Conservation (phyloP, 768 basidiomycete genomes). For the Lanmaoa rubissima region DNA sequence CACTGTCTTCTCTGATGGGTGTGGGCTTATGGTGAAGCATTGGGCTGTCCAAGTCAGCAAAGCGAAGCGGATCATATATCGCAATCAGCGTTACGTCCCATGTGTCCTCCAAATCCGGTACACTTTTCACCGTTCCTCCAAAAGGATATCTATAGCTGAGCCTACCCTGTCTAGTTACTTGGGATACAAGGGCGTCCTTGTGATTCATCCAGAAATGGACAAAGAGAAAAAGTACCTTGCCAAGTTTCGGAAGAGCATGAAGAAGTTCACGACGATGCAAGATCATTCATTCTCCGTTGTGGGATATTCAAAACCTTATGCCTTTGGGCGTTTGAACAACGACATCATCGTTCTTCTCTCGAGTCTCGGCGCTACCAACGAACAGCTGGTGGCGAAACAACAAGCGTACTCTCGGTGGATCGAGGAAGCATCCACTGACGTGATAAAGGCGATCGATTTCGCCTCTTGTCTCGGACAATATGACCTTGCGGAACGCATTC, state of each 20-base stretch:
- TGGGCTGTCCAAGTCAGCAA: constrained; percentile 53
- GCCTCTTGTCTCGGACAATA: constrained; percentile 50
- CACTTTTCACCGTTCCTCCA: neutral
- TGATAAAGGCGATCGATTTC: constrained; percentile 53
- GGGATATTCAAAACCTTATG: constrained; percentile 58
- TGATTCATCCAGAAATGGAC: constrained; percentile 63
- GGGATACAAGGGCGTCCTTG: constrained; percentile 72
- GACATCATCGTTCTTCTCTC: constrained; percentile 66
- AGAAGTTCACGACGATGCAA: constrained; percentile 57
- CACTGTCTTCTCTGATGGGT: constrained; percentile 66
- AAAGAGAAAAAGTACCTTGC: constrained; percentile 43
- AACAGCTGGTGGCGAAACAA: constrained; percentile 54
- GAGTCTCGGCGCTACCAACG: constrained; percentile 57
- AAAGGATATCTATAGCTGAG: neutral
- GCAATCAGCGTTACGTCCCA: constrained; percentile 56
- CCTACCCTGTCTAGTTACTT: constrained; percentile 43
- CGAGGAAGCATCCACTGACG: constrained; percentile 44
- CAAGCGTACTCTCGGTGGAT: constrained; percentile 61
- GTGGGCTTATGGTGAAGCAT: constrained; percentile 57
- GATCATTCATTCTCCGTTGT: constrained; percentile 68
- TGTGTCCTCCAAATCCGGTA: constrained; percentile 64
- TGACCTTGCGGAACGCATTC: constrained; percentile 47
- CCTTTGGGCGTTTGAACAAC: constrained; percentile 67
- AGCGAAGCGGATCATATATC: constrained; percentile 53
- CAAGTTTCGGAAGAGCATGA: constrained; percentile 68